phyloP scores from a whole-genome alignment of 1,139 yeast species.

The Geotrichum klebahnii region DNA sequence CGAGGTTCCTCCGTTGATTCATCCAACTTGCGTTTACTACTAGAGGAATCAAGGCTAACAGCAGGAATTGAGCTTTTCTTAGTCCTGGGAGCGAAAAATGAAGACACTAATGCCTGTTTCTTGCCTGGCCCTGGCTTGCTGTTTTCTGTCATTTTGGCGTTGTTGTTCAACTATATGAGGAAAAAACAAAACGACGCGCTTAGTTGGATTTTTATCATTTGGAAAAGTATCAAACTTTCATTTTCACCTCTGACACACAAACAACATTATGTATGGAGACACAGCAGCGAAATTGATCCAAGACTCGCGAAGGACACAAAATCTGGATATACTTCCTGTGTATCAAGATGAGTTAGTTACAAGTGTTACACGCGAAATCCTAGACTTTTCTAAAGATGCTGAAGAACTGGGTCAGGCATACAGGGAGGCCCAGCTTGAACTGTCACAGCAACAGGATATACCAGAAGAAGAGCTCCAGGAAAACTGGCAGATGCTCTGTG shows the following conservation, averaged over 20 bases:
- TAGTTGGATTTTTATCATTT: background rate
- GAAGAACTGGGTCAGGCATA: slow-evolving; percentile 42
- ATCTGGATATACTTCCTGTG: slow-evolving; percentile 62
- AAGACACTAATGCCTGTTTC: slow-evolving; percentile 7
- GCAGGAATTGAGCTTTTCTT: background rate
- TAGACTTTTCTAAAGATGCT: slow-evolving; percentile 47
- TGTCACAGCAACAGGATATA: slow-evolving; percentile 22
- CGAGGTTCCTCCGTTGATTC: slow-evolving; percentile 2
- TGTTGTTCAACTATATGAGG: background rate
- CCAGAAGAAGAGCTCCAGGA: slow-evolving; percentile 41
- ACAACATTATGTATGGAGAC: slow-evolving; percentile 77
- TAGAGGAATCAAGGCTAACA: background rate
- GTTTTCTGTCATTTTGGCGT: slow-evolving; percentile 1
- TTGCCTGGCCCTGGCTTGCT: background rate
- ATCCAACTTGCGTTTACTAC: slow-evolving; percentile 1
- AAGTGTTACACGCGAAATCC: slow-evolving; percentile 48
- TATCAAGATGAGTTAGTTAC: slow-evolving; percentile 76
- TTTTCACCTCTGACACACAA: slow-evolving; percentile 3
- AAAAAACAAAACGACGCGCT: background rate
- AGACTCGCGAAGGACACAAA: slow-evolving; percentile 77
- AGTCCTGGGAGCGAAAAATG: slow-evolving; percentile 1
- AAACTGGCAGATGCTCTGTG: slow-evolving; percentile 52
- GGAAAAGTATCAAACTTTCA: background rate
- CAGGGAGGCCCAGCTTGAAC: slow-evolving; percentile 32
- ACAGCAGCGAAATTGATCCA: slow-evolving; percentile 71